Percentiles rank a stretch among this genome's conserved stretches.
phyloP scores from a whole-genome alignment of 2,329 filamentous ascomycete genomes.

The Fonsecaea pedrosoi region DNA sequence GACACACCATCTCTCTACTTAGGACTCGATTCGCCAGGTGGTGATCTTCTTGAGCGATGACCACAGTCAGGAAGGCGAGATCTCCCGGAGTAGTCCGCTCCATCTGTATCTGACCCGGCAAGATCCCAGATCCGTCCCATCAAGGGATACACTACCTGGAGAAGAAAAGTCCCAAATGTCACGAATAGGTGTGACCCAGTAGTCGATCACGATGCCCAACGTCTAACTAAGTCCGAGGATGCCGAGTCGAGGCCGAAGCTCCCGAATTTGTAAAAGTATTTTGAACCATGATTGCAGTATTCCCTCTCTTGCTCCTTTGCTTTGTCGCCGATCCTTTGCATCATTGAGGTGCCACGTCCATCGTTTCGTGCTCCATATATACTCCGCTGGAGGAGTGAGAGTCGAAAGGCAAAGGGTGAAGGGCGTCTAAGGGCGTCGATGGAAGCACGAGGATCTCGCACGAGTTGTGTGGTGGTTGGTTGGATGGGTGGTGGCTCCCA shows the following conservation, averaged over 20 bases:
- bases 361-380: background rate
- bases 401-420: background rate
- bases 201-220: slow-evolving; percentile 4
- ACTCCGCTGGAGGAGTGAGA: background rate
- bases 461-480: background rate
- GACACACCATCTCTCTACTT: background rate
- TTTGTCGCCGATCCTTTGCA: background rate
- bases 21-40: background rate
- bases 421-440: background rate
- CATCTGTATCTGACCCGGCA: slow-evolving; percentile 16
- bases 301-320: background rate
- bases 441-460: background rate
- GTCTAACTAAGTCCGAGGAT: background rate
- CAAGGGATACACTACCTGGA: background rate
- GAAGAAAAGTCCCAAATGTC: background rate
- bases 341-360: background rate
- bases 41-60: background rate
- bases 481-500: background rate
- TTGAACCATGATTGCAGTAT: no score
- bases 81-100: slow-evolving; percentile 20
- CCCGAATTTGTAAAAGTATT: no score
- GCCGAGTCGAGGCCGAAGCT: slow-evolving; percentile 1
- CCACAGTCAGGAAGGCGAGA: background rate
- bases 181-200: background rate
- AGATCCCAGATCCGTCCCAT: slow-evolving; percentile 18